These are phyloP conservation scores for Botrytis hyacinthi DNA, from an alignment of 2,329 filamentous ascomycete species.

Conservation along the genomic window DNA sequence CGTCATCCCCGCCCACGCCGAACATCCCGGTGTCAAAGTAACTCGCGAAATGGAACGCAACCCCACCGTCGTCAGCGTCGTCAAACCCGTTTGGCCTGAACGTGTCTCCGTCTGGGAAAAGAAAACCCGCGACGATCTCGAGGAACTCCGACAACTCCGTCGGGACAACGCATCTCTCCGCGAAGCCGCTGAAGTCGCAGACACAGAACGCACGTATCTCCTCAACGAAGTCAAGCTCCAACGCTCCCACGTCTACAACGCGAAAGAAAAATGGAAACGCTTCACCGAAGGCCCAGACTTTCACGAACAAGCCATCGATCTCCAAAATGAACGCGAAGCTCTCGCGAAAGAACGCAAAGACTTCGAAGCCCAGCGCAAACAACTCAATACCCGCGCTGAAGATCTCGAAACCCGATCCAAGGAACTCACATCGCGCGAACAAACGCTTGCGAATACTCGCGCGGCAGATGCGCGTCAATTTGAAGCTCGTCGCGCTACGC, in stretches of 20 bases:
- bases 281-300: neutral
- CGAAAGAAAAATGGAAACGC: neutral
- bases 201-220: constrained; percentile 4
- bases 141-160: constrained; percentile 23
- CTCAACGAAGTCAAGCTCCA: constrained; percentile 11
- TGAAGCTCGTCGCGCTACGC: neutral
- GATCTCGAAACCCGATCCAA: neutral
- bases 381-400: neutral
- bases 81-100: constrained; percentile 36
- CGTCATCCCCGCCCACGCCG: constrained; percentile 50
- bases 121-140: constrained; percentile 28
- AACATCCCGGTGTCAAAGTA: constrained; percentile 46
- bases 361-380: neutral
- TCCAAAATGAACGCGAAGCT: neutral
- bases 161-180: neutral
- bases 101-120: constrained; percentile 33
- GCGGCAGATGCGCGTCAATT: neutral
- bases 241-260: neutral
- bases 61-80: constrained; percentile 42
- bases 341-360: neutral
- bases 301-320: neutral
- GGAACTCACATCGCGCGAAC: neutral
- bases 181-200: constrained; percentile 9
- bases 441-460: neutral
- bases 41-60: constrained; percentile 48